Evolutionary conservation across 768 basidiomycete genomes (phyloP).

Genomic region (Termitomyces sp.): DNA sequence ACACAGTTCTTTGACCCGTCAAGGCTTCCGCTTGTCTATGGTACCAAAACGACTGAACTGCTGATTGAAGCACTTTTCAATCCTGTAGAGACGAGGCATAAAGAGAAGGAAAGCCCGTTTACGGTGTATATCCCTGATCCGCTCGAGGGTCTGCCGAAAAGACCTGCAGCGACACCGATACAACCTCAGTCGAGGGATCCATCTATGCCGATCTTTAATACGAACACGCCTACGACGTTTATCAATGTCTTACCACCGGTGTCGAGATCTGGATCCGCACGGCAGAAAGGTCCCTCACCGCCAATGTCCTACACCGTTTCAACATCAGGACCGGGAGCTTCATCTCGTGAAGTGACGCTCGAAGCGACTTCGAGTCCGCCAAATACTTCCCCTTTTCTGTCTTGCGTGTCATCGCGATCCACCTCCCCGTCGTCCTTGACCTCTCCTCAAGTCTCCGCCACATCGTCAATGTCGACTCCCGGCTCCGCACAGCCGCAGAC

Average conservation of each 20-base stretch:
- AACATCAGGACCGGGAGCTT: neutral
- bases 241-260: neutral
- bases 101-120: constrained; percentile 33
- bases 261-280: neutral
- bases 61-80: constrained; percentile 81
- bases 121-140: constrained; percentile 28
- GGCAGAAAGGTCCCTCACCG: neutral
- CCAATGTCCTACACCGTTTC: neutral
- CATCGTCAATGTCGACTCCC: neutral
- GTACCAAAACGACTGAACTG: constrained; percentile 60
- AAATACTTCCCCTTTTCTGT: neutral
- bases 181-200: neutral
- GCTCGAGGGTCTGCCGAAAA: neutral
- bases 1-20: constrained; percentile 28
- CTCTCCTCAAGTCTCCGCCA: neutral
- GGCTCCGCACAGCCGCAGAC: neutral
- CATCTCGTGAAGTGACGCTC: neutral
- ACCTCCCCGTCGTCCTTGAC: neutral
- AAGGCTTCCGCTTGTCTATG: constrained; percentile 47
- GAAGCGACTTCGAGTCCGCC: neutral
- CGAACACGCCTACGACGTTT: neutral
- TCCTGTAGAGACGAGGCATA: constrained; percentile 45
- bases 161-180: constrained; percentile 1
- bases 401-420: neutral
- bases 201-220: neutral